Evolutionary conservation across 805 yeast species (phyloP), one percentile per base, ranked within the genome.

Genomic region (Cyberlindnera mrakii): DNA sequence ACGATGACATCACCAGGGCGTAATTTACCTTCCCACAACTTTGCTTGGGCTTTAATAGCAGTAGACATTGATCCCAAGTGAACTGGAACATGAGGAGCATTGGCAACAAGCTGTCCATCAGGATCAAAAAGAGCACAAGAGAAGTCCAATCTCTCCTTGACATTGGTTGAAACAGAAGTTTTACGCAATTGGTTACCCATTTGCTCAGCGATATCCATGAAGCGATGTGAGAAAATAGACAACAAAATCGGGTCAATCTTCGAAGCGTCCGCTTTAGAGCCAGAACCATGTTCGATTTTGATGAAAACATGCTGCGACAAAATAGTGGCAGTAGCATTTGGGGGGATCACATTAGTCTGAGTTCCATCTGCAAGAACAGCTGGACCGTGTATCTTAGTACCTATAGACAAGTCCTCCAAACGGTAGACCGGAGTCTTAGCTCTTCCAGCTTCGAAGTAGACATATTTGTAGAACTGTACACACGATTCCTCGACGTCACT

Each of bases 151-250:
- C 96, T 68, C 58, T 86, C 95, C 57, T 86, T 86, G 33, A 86
- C 90, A 55, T 86, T 86, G 3, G 90, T 84, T 5, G 88, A 80
- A 9, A 86, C 88, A 2, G 91, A 73, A 0, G 93, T 86, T 62
- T 83, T 82, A 50, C 85, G 84, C 43, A 86, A 67, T 5, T 90
- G 82, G 31, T 75, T 75, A 32, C 95, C 91, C 95, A 86, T 86
- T 57, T 84, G 91, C 53, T 86, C 95, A 8, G 96, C 96, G 60
- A 87, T 85, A 49, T 87, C 88, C 91, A 86, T 85, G 60, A 86
- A 86, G 47, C 95, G 68, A 60, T 85, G 89, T 30, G 87, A 82
- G 63, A 86, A 86, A 19, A 86, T 82, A 0, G 95, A 83, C 33
- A 86, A 62, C 49, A 80, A 66, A 30, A 86, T 76, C 1, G 93